These are phyloP conservation scores for Plenodomus lindquistii DNA, from an alignment of 2,329 filamentous ascomycete genomes.

Conservation along the genomic window DNA sequence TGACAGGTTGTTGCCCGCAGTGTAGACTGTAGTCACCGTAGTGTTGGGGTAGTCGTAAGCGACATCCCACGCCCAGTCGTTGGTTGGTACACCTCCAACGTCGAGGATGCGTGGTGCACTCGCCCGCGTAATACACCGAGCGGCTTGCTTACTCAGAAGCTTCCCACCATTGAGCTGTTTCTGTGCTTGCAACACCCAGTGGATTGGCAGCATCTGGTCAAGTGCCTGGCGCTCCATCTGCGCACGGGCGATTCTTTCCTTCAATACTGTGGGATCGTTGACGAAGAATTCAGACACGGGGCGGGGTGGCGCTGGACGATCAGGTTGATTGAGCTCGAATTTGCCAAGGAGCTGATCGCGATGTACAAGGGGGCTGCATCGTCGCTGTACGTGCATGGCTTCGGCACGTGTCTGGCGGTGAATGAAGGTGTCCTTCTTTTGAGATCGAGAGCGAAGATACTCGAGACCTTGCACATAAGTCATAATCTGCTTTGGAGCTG, in stretches of 20 bases:
- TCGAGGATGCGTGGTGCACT: constrained; percentile 75
- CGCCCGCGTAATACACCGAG: constrained; percentile 56
- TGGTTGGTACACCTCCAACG: constrained; percentile 79
- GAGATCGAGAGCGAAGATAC: constrained; percentile 68
- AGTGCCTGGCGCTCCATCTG: constrained; percentile 84
- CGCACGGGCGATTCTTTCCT: constrained; percentile 50
- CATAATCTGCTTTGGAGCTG: constrained; percentile 58
- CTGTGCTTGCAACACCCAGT: constrained; percentile 66
- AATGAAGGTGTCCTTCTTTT: constrained; percentile 75
- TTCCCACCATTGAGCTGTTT: constrained; percentile 64
- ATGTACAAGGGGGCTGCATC: constrained; percentile 73
- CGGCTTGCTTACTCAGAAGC: constrained; percentile 58
- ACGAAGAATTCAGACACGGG: constrained; percentile 52
- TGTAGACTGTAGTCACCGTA: constrained; percentile 86
- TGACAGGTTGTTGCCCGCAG: constrained; percentile 48
- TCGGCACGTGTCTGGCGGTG: constrained; percentile 86
- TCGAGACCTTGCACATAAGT: constrained; percentile 90
- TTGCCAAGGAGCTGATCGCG: constrained; percentile 82
- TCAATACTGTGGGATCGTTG: constrained; percentile 66
- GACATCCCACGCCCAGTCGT: constrained; percentile 96
- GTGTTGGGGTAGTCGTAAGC: constrained; percentile 83
- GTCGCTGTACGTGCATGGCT: constrained; percentile 79
- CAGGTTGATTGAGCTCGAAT: constrained; percentile 68
- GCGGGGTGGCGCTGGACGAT: constrained; percentile 48
- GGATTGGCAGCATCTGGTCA: constrained; percentile 64